A percentile compares a stretch with the other conserved stretches of the same genome.
Evolutionary conservation across 306 rosid genomes (phyloP).

Genomic region (Vigna mungo): DNA sequence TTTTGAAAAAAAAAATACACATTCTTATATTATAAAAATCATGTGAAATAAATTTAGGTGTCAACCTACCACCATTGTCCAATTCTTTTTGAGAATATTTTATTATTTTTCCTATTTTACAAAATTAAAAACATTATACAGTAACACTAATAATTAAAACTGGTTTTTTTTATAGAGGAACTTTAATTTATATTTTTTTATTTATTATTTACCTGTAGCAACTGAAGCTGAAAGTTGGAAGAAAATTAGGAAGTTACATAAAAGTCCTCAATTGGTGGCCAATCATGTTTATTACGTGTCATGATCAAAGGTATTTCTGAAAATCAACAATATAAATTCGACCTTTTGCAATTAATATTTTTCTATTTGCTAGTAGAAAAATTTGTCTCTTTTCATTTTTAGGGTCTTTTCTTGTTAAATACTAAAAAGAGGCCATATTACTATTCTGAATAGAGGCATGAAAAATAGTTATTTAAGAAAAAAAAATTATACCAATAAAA

Average conservation of each 20-base stretch:
- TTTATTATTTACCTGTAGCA: neutral
- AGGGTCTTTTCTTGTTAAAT: neutral
- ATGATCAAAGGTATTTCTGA: conserved; percentile 8
- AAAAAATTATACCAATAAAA: no score
- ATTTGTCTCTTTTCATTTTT: neutral
- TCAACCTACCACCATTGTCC: no score
- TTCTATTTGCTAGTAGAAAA: neutral
- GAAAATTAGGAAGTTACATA: conserved; percentile 2
- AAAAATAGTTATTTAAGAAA: no score
- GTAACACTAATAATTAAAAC: neutral
- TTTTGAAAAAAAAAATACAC: no score
- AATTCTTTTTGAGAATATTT: no score
- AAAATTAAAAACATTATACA: no score
- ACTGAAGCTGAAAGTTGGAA: neutral
- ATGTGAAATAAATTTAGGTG: no score
- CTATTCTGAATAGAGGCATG: no score
- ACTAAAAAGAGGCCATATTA: no score
- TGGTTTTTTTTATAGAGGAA: neutral
- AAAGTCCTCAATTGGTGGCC: neutral
- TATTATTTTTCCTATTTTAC: no score
- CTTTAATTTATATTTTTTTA: neutral
- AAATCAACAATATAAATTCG: neutral
- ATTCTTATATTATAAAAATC: no score
- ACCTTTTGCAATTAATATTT: conserved; percentile 15
- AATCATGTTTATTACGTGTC: neutral